These are phyloP conservation scores for Haberlea rhodopensis DNA, from an alignment of 257 asterid species.

Conservation along the genomic window DNA sequence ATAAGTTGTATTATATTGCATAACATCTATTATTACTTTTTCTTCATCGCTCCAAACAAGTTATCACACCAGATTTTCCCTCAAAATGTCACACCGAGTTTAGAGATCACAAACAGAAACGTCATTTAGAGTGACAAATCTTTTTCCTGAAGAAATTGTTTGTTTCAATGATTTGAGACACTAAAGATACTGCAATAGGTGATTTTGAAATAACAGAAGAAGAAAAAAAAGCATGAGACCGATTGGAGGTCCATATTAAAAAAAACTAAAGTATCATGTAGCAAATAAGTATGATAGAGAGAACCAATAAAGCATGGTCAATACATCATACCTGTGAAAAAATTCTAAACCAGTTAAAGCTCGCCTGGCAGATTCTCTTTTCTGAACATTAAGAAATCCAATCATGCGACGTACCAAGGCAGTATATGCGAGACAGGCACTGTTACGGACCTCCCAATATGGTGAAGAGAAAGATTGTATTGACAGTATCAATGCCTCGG, in stretches of 20 bases:
- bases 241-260: conserved; percentile 7
- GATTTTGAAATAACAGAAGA: background rate
- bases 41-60: too few relatives aligned
- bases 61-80: too few relatives aligned
- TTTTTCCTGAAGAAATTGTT: too few relatives aligned
- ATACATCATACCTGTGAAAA: conserved; percentile 69
- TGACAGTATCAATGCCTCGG: conserved; percentile 76
- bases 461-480: conserved; percentile 89
- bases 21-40: too few relatives aligned
- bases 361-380: conserved; percentile 91
- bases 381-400: conserved; percentile 92
- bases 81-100: too few relatives aligned
- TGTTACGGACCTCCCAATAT: conserved; percentile 94
- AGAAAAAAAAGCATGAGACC: background rate
- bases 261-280: conserved; percentile 19
- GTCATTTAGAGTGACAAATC: too few relatives aligned
- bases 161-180: too few relatives aligned
- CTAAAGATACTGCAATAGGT: background rate
- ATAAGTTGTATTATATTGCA: conserved; percentile 1
- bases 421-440: conserved; percentile 97
- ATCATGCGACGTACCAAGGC: conserved; percentile 94
- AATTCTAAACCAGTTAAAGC: conserved; percentile 90
- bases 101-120: background rate
- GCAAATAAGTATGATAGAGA: background rate
- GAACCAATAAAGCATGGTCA: conserved; percentile 6